phyloP scores from a whole-genome alignment of 2,329 filamentous ascomycete genomes.

The Cytospora leucostoma region DNA sequence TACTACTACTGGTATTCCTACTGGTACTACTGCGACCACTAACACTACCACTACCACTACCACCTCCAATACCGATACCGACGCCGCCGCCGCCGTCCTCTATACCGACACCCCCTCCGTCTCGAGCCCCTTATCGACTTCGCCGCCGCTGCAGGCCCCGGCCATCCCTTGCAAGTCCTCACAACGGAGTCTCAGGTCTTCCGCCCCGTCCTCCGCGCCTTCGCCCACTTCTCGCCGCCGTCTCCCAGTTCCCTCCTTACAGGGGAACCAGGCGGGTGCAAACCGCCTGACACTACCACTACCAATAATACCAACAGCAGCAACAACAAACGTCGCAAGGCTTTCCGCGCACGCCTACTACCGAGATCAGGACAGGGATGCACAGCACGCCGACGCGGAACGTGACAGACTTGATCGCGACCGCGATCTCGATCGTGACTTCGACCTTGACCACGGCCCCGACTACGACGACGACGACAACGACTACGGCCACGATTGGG shows the following conservation, averaged over 20 bases:
- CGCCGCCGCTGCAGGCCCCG: slow-evolving; percentile 16
- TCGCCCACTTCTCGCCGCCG: slow-evolving; percentile 27
- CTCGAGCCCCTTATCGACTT: slow-evolving; percentile 23
- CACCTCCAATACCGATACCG: too few relatives aligned
- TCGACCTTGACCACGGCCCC: slow-evolving; percentile 9
- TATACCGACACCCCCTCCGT: slow-evolving; percentile 15
- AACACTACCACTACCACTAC: slow-evolving; percentile 26
- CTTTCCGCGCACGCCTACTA: slow-evolving; percentile 14
- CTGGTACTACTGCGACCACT: neutral
- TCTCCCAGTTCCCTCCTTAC: slow-evolving; percentile 32
- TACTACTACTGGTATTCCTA: too few relatives aligned
- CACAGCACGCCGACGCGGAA: slow-evolving; percentile 10
- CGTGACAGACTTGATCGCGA: slow-evolving; percentile 5
- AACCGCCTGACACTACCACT: neutral
- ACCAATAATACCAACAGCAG: neutral
- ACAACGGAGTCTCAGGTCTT: slow-evolving; percentile 19
- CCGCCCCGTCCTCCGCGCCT: slow-evolving; percentile 28
- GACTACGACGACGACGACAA: slow-evolving; percentile 21
- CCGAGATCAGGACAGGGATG: slow-evolving; percentile 23
- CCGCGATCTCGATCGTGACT: slow-evolving; percentile 1
- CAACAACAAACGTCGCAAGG: slow-evolving; percentile 10
- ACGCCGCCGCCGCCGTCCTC: too few relatives aligned
- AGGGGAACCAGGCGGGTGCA: slow-evolving; percentile 37
- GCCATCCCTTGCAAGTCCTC: slow-evolving; percentile 27
- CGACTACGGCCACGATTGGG: slow-evolving; percentile 27